phyloP scores from a whole-genome alignment of 345 rosid genomes.

The Laguncularia racemosa region DNA sequence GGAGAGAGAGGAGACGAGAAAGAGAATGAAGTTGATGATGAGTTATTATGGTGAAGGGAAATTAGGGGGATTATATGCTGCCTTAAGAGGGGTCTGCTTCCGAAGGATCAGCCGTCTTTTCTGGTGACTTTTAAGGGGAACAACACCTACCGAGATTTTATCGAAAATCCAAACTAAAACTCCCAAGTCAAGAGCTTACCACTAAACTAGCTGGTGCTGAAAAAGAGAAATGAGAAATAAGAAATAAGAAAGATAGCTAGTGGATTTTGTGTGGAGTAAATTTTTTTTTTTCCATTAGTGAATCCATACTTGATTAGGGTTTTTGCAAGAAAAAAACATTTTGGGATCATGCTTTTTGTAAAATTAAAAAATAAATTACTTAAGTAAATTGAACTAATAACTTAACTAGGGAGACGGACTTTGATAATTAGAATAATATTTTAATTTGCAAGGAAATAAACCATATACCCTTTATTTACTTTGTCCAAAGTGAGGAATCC shows the following conservation, averaged over 20 bases:
- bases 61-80: slow-evolving; percentile 61
- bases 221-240: no score
- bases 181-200: slow-evolving; percentile 13
- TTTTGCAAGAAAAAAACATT: no score
- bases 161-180: slow-evolving; percentile 13
- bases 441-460: background rate
- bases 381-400: no score
- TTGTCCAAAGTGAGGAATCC: slow-evolving; percentile 43
- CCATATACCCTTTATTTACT: slow-evolving; percentile 10
- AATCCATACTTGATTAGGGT: no score
- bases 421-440: no score
- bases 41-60: slow-evolving; percentile 10
- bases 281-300: no score
- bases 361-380: no score
- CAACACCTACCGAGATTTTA: no score
- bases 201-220: background rate
- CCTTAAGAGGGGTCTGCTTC: slow-evolving; percentile 67
- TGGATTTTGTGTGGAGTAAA: no score
- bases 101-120: slow-evolving; percentile 96
- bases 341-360: no score
- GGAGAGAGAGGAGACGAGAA: background rate
- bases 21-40: slow-evolving; percentile 11
- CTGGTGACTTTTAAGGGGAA: slow-evolving; percentile 41
- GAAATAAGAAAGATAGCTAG: no score
- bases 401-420: no score